Base-by-base conservation (phyloP, 164 flowering plant genomes). In the Nelumbo lutea region DNA sequence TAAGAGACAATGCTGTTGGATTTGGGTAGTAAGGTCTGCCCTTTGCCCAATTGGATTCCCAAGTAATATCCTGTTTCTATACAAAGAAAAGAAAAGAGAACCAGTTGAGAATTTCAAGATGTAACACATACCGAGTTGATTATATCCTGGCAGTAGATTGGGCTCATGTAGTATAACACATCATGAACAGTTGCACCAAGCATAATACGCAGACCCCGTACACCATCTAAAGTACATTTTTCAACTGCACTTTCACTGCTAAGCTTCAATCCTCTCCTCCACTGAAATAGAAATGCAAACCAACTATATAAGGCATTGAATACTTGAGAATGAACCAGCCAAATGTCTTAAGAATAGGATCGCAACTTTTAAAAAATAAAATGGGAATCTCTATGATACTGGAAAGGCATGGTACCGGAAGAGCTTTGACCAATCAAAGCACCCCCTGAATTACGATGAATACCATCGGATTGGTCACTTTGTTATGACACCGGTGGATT, bases 141-240 rank as follows among this genome's bases (percentile, higher is more conserved):
- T 47, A 96, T 96, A 62, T 84, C 95, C 79, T 96, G 99, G 79
- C 99, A 93, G 74, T 96, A 88, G 70, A 96, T 90, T 60, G 99
- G 99, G 75, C 99, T 96, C 99, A 96, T 96, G 82, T 96, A 96
- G 72, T 91, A 96, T 69, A 96, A 73, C 8, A 96, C 89, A 82
- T 96, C 98, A 80, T 93, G 99, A 71, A 86, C 99, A 46, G 99
- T 96, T 42, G 99, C 99, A 79, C 99, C 80, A 75, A 96, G 73
- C 83, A 74, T 91, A 58, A 83, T 83, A 64, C 99, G 96, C 80
- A 93, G 76, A 38, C 90, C 93, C 47, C 92, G 82, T 6, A 96
- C 93, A 70, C 99, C 99, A 79, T 90, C 90, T 78, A 96, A 82
- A 61, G 99, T 96, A 69, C 77, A 75, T 64, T 86, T 87, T 58